Conservation (phyloP, 495 filamentous ascomycete species). For the Cercophora samala region DNA sequence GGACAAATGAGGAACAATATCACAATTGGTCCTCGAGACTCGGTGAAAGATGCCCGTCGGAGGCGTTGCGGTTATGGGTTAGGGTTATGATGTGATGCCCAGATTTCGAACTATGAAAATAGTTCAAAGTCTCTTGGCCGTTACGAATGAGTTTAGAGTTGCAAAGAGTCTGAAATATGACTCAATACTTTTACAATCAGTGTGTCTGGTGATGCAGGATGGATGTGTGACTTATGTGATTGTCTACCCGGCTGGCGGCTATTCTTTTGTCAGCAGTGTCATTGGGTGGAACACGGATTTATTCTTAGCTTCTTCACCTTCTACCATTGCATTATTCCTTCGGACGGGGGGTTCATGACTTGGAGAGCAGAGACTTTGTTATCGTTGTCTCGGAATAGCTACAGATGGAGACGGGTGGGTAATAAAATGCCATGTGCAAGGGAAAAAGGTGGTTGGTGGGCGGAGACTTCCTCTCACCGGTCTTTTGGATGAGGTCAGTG, state of each 20-base stretch:
- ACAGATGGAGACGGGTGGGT: neutral
- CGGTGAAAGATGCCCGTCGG: neutral
- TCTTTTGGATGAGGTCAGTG: neutral
- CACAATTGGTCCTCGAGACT: neutral
- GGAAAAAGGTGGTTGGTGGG: neutral
- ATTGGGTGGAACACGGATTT: neutral
- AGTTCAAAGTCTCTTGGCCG: neutral
- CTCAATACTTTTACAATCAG: neutral
- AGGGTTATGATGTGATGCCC: neutral
- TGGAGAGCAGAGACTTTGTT: neutral
- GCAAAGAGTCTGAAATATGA: neutral
- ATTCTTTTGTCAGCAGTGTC: neutral
- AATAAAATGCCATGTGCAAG: neutral
- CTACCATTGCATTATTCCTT: neutral
- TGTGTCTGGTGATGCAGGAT: neutral
- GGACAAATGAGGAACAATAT: neutral
- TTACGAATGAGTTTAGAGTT: neutral
- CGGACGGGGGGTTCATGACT: neutral
- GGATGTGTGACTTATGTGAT: neutral
- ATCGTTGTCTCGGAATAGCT: neutral
- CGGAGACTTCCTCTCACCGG: neutral
- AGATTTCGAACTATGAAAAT: neutral
- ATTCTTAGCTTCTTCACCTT: neutral
- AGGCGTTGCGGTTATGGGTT: neutral
- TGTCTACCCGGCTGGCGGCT: neutral